Evolutionary conservation across 106 monocot species (phyloP).

Genomic region (Agapanthus africanus): DNA sequence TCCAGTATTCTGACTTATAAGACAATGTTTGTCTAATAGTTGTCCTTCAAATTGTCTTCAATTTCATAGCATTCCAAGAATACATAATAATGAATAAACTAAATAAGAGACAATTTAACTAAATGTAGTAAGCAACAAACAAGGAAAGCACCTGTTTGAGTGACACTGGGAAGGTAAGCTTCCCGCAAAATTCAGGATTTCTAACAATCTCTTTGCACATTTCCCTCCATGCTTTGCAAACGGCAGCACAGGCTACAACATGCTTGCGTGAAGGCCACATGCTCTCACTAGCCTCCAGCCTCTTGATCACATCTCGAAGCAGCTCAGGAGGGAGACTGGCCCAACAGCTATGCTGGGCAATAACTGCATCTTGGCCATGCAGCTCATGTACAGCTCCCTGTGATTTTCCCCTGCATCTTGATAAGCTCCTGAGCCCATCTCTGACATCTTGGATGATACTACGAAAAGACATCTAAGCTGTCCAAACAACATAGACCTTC

Average conservation of each 20-base stretch:
- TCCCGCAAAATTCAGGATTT: constrained; percentile 32
- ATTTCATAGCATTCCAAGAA: too few species aligned
- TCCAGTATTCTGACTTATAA: too few species aligned
- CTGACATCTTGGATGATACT: constrained; percentile 27
- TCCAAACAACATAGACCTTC: too few species aligned
- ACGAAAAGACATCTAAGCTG: constrained; percentile 27
- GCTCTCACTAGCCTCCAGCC: constrained; percentile 35
- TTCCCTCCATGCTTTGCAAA: constrained; percentile 35
- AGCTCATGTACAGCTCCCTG: constrained; percentile 32
- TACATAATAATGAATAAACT: too few species aligned
- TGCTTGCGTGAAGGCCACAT: constrained; percentile 33
- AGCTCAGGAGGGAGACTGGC: constrained; percentile 40
- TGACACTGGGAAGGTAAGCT: constrained; percentile 39
- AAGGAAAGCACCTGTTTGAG: constrained; percentile 37
- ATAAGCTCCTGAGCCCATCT: constrained; percentile 31
- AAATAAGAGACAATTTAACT: too few species aligned
- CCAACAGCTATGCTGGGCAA: constrained; percentile 21
- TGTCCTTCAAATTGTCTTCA: too few species aligned
- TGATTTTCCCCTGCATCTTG: constrained; percentile 33
- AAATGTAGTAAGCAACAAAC: background rate
- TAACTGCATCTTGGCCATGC: constrained; percentile 12
- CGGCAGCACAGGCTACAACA: constrained; percentile 33
- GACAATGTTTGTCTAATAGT: too few species aligned
- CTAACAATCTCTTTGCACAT: constrained; percentile 39
- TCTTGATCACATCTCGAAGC: constrained; percentile 34